Conservation (phyloP, 1,139 yeast genomes). For the Arxiozyma slooffiae region DNA sequence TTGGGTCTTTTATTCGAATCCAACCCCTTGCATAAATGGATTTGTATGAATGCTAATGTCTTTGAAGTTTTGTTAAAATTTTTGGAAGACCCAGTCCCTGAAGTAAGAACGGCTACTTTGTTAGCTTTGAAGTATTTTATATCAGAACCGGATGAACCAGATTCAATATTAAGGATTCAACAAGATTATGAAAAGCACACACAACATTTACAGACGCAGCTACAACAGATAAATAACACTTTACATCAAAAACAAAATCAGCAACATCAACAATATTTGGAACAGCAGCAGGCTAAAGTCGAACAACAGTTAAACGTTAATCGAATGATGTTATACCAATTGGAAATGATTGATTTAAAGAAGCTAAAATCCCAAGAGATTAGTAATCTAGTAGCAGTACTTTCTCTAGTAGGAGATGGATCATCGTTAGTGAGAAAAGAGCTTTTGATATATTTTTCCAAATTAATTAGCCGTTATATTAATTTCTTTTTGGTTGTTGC, state of each 20-base stretch:
- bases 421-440: constrained; percentile 84
- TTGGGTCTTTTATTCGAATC: constrained; percentile 69
- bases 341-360: constrained; percentile 26
- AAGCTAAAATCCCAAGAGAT: constrained; percentile 37
- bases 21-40: constrained; percentile 67
- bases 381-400: constrained; percentile 37
- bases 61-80: constrained; percentile 47
- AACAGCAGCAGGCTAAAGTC: constrained; percentile 26
- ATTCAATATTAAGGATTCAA: constrained; percentile 22
- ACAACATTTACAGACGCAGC: constrained; percentile 27
- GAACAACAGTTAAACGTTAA: constrained; percentile 28
- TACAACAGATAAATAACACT: constrained; percentile 23
- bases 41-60: constrained; percentile 58
- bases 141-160: constrained; percentile 38
- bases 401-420: constrained; percentile 64
- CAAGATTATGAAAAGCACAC: constrained; percentile 28
- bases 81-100: constrained; percentile 86
- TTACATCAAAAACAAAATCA: constrained; percentile 19
- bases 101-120: constrained; percentile 79
- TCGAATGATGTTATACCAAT: constrained; percentile 22
- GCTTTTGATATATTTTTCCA: constrained; percentile 64
- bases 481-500: constrained; percentile 81
- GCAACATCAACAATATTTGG: constrained; percentile 18
- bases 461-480: constrained; percentile 59
- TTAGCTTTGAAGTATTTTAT: constrained; percentile 65